Evolutionary conservation across 495 filamentous ascomycete genomes (phyloP).

Genomic region (Echria macrotheca): DNA sequence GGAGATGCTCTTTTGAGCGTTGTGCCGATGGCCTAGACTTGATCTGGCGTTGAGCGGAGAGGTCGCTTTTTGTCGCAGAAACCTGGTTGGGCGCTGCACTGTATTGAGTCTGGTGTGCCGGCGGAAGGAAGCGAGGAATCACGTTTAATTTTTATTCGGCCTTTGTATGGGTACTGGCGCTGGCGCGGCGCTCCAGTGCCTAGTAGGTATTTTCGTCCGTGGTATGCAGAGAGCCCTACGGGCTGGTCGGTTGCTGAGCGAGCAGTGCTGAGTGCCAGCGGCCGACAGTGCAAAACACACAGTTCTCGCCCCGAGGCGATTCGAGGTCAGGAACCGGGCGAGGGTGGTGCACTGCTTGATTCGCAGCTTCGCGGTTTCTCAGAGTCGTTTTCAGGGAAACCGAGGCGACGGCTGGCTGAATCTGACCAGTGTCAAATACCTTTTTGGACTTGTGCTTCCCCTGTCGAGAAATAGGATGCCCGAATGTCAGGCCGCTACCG

Average conservation of each 20-base stretch:
- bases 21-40: conserved; percentile 55
- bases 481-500: conserved; percentile 20
- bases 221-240: conserved; percentile 22
- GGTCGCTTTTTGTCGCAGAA: conserved; percentile 45
- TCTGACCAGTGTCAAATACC: conserved; percentile 32
- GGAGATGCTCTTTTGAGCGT: conserved; percentile 54
- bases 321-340: conserved; percentile 13
- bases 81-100: conserved; percentile 49
- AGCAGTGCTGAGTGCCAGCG: conserved; percentile 13
- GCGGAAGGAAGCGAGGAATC: conserved; percentile 44
- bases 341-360: too few relatives aligned
- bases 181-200: conserved; percentile 17
- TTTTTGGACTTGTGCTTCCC: conserved; percentile 37
- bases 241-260: conserved; percentile 10
- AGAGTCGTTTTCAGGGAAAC: conserved; percentile 9
- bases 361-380: too few relatives aligned
- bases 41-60: conserved; percentile 52
- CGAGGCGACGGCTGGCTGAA: conserved; percentile 20
- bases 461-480: conserved; percentile 40
- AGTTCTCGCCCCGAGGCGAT: conserved; percentile 10
- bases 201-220: conserved; percentile 22
- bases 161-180: conserved; percentile 22
- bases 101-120: conserved; percentile 48
- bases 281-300: conserved; percentile 21
- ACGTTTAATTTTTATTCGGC: conserved; percentile 38